Conservation (phyloP, 768 basidiomycete species). For the Suillus spraguei region DNA sequence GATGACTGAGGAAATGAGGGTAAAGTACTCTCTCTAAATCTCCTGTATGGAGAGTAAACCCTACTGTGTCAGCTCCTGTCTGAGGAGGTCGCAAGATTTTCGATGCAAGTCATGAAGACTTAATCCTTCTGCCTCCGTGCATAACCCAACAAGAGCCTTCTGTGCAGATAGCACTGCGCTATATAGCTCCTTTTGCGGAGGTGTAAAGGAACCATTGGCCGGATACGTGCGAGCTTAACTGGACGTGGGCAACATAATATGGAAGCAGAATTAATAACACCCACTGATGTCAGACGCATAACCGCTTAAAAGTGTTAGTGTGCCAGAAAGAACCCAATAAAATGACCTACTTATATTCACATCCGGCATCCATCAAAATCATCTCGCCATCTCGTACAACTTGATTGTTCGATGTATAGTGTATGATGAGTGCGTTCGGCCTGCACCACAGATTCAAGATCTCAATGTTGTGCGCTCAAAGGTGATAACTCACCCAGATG, state of each 20-base stretch:
- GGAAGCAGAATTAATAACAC: constrained; percentile 21
- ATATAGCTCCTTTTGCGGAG: constrained; percentile 86
- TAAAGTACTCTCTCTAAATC: constrained; percentile 76
- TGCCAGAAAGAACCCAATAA: constrained; percentile 3
- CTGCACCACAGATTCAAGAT: constrained; percentile 40
- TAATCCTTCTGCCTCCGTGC: constrained; percentile 56
- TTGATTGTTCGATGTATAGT: constrained; percentile 93
- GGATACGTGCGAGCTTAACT: constrained; percentile 83
- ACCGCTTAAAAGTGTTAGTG: constrained; percentile 49
- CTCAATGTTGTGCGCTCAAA: background rate
- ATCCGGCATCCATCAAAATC: constrained; percentile 88
- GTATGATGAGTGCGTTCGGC: constrained; percentile 87
- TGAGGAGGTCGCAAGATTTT: constrained; percentile 65
- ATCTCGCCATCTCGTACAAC: constrained; percentile 70
- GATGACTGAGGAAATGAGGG: constrained; percentile 92
- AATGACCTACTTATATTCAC: constrained; percentile 78
- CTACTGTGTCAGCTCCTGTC: constrained; percentile 72
- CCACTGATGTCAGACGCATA: constrained; percentile 95
- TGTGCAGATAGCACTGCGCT: constrained; percentile 72
- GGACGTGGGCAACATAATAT: constrained; percentile 14
- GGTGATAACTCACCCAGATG: constrained; percentile 69
- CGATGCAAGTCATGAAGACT: constrained; percentile 80
- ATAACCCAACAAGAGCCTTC: constrained; percentile 63
- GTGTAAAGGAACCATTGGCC: constrained; percentile 75
- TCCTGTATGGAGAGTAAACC: constrained; percentile 43